Evolutionary conservation across 257 asterid genomes (phyloP), one percentile per base, ranked within the genome.

Genomic region (Penstemon davidsonii): DNA sequence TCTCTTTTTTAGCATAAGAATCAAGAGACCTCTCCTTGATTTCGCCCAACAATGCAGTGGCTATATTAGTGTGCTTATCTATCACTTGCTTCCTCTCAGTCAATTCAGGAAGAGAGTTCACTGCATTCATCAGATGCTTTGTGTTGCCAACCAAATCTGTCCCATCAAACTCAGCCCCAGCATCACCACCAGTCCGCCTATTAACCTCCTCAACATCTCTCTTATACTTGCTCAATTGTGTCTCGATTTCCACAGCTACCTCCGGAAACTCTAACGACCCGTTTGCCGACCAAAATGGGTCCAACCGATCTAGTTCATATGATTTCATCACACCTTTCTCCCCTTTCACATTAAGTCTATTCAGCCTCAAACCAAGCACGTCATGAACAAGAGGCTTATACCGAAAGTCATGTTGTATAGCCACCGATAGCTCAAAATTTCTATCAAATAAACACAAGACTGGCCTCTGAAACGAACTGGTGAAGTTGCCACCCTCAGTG

Each of bases 321-420:
- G 99, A 82, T 79, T 86, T 91, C 93, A 80, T 84, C 68, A 83
- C 93, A 8, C 95, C 92, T 69, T 91, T 88, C 89, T 94, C 99
- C 62, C 88, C 92, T 74, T 75, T 89, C 76, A 91, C 96, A 45
- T 83, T 87, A 84, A 94, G 68, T 81, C 88, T 91, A 75, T 94
- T 94, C 88, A 94, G 78, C 77, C 91, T 82, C 87, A 91, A 75
- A 49, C 99, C 99, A 67, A 94, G 93, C 64, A 94, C 93, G 68
- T 94, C 99, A 71, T 94, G 99, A 70, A 94, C 95, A 44, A 94
- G 88, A 40, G 99, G 93, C 75, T 91, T 87, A 74, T 94, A 94
- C 91, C 97, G 87, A 68, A 94, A 94, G 67, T 91, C 99, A 43
- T 94, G 97, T 57, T 88, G 99, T 66, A 94, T 82, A 37, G 96